Percentiles rank a stretch among this genome's conserved stretches.
These are phyloP conservation scores for Chaetomium tenue DNA, from an alignment of 495 filamentous ascomycete species.

Conservation along the genomic window DNA sequence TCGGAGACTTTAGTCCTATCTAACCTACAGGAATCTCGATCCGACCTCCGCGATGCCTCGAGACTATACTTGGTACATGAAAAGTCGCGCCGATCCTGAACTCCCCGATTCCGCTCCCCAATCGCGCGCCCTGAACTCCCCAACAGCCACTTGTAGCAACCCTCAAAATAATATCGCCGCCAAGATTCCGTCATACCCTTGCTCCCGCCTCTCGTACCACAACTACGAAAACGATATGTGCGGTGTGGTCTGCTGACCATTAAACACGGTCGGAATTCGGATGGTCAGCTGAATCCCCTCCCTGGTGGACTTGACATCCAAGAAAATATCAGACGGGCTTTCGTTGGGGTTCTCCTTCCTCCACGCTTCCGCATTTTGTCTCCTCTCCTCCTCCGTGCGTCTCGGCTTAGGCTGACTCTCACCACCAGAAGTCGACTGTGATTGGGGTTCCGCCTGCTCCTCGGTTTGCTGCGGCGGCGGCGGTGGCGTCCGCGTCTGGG, in stretches of 20 bases:
- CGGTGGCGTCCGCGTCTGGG: not conserved
- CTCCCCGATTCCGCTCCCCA: not conserved
- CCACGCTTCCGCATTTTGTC: conserved; percentile 41
- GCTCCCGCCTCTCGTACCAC: too few relatives aligned
- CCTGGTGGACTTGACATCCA: conserved; percentile 53
- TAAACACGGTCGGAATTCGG: conserved; percentile 52
- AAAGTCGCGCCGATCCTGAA: not conserved
- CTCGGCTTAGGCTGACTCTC: conserved; percentile 20
- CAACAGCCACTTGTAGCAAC: not conserved
- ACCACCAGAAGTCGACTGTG: conserved; percentile 4
- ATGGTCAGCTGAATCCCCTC: conserved; percentile 54
- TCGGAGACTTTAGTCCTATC: not conserved
- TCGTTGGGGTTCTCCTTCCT: conserved; percentile 40
- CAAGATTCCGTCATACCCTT: not conserved
- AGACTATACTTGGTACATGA: not conserved
- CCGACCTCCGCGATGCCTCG: not conserved
- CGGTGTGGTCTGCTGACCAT: conserved; percentile 34
- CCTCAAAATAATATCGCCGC: not conserved
- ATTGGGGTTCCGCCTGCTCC: not conserved
- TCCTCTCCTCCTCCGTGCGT: conserved; percentile 37
- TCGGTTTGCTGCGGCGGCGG: not conserved
- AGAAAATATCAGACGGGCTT: conserved; percentile 52
- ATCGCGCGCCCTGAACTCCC: not conserved
- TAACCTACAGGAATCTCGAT: not conserved
- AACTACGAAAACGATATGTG: conserved; percentile 38